Evolutionary conservation across 306 rosid species (phyloP).

Genomic region (Vicia villosa): DNA sequence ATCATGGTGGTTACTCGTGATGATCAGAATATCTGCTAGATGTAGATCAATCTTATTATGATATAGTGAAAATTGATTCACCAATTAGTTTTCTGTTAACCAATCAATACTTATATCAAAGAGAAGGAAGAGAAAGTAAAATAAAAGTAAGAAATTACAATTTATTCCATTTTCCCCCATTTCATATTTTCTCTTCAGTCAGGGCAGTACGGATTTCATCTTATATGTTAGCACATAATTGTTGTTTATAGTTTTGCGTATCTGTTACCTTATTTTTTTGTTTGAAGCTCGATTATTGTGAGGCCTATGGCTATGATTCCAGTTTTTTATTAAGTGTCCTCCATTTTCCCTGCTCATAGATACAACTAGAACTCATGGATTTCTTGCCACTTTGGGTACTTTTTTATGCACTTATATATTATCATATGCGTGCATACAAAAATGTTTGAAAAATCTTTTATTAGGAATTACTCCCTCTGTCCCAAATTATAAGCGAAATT

Average conservation of each 20-base stretch:
- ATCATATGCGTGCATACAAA: too few species aligned
- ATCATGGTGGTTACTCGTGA: too few species aligned
- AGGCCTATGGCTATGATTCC: background rate
- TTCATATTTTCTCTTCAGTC: conserved; percentile 9
- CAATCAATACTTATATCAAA: too few species aligned
- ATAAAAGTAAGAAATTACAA: background rate
- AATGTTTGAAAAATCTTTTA: too few species aligned
- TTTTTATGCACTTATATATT: too few species aligned
- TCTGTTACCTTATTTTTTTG: conserved; percentile 15
- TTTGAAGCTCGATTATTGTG: conserved; percentile 19
- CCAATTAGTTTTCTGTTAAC: too few species aligned
- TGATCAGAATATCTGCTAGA: too few species aligned
- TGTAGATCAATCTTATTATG: too few species aligned
- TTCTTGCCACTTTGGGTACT: too few species aligned
- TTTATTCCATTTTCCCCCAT: background rate
- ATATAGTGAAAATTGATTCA: too few species aligned
- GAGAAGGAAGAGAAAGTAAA: background rate
- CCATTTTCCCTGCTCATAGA: conserved; percentile 14
- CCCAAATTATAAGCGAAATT: too few species aligned
- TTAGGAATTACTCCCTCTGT: too few species aligned
- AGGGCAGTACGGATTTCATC: conserved; percentile 5
- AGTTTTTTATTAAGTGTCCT: conserved; percentile 8
- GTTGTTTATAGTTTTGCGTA: background rate
- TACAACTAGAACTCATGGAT: conserved; percentile 3
- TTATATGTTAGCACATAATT: background rate